Conservation (phyloP, 2,329 filamentous ascomycete species). For the Rhynchosporium graminicola region DNA sequence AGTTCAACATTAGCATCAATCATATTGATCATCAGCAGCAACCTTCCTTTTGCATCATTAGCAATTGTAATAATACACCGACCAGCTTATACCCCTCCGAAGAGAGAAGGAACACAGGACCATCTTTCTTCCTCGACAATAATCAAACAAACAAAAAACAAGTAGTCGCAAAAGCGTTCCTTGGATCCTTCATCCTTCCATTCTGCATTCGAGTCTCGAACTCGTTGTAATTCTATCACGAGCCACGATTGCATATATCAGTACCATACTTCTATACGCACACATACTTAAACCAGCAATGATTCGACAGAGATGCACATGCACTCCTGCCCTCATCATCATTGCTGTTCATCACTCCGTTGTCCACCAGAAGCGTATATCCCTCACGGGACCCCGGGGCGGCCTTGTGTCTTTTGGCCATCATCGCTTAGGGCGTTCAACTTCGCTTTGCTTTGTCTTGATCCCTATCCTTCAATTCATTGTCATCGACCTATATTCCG, state of each 20-base stretch:
- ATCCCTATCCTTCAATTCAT: conserved; percentile 12
- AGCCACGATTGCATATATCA: conserved; percentile 31
- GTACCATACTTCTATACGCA: conserved; percentile 21
- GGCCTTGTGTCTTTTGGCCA: conserved; percentile 23
- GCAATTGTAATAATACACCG: conserved; percentile 33
- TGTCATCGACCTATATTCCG: conserved; percentile 8
- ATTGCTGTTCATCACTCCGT: background rate
- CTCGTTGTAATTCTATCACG: conserved; percentile 26
- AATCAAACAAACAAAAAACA: conserved; percentile 18
- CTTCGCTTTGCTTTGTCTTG: conserved; percentile 14
- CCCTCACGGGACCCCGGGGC: conserved; percentile 28
- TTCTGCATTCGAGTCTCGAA: conserved; percentile 10
- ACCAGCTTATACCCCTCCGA: conserved; percentile 30
- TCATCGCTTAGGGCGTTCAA: conserved; percentile 9
- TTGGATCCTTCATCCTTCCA: background rate
- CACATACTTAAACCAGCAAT: conserved; percentile 14
- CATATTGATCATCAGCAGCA: background rate
- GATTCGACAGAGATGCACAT: conserved; percentile 23
- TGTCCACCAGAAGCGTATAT: conserved; percentile 23
- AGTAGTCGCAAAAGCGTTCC: conserved; percentile 18
- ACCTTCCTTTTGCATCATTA: conserved; percentile 26
- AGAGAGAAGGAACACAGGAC: conserved; percentile 33
- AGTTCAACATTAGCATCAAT: conserved; percentile 9
- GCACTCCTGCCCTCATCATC: conserved; percentile 15
- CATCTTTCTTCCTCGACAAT: conserved; percentile 25